These are phyloP conservation scores for Astrephomene gubernaculifera DNA, from an alignment of 139 green algal species.

Conservation along the genomic window DNA sequence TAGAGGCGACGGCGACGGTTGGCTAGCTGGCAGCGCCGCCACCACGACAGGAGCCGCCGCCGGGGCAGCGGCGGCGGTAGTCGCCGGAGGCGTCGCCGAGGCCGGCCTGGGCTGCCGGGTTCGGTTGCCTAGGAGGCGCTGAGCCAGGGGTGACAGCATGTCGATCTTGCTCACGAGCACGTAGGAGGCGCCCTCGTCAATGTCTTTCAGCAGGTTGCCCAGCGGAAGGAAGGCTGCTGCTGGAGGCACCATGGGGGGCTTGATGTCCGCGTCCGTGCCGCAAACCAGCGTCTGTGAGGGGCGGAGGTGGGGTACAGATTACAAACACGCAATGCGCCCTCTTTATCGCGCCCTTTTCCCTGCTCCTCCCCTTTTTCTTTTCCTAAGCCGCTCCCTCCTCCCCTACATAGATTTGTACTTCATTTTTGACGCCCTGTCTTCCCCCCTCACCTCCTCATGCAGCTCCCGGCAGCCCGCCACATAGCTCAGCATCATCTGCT, in stretches of 20 bases:
- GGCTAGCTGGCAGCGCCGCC: too few species aligned
- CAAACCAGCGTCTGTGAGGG: constrained; percentile 20
- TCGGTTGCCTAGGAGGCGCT: not conserved
- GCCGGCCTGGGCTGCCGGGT: not conserved
- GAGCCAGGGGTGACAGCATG: not conserved
- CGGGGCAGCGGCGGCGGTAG: too few species aligned
- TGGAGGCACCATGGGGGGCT: constrained; percentile 9
- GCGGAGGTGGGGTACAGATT: not conserved
- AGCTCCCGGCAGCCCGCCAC: constrained; percentile 16
- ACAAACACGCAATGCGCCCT: not conserved
- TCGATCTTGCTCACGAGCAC: not conserved
- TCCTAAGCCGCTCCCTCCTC: not conserved
- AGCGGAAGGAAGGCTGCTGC: not conserved
- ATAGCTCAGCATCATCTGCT: constrained; percentile 37
- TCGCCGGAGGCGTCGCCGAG: not conserved
- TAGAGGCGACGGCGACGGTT: not conserved
- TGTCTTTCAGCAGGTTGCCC: not conserved
- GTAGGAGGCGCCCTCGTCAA: not conserved
- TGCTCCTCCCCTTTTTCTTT: not conserved
- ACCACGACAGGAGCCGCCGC: not conserved
- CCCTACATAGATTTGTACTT: not conserved
- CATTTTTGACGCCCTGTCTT: not conserved
- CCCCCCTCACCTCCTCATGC: constrained; percentile 20
- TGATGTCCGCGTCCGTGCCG: constrained; percentile 16
- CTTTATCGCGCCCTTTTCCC: not conserved